These are phyloP conservation scores for Capsicum baccatum DNA, from an alignment of 257 asterid genomes.

Conservation along the genomic window DNA sequence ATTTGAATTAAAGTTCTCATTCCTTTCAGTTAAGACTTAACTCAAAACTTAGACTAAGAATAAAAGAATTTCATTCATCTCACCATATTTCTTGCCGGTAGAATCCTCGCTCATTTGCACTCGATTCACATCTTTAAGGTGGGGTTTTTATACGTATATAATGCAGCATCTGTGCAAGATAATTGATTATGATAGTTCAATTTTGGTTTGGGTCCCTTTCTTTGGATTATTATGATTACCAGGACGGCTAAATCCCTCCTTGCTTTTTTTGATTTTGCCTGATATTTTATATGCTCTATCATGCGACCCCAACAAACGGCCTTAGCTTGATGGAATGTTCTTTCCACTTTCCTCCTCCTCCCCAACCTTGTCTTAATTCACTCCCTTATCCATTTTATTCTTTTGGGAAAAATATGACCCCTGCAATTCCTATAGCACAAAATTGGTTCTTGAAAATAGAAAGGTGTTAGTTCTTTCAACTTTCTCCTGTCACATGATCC, in stretches of 20 bases:
- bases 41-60: neutral
- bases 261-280: neutral
- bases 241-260: slow-evolving; percentile 16
- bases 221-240: slow-evolving; percentile 36
- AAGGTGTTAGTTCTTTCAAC: neutral
- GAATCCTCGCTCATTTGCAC: neutral
- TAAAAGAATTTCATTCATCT: neutral
- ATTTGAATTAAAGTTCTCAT: neutral
- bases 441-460: neutral
- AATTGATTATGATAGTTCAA: slow-evolving; percentile 48
- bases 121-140: neutral
- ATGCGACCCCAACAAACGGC: slow-evolving; percentile 38
- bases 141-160: slow-evolving; percentile 39
- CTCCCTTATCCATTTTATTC: slow-evolving; percentile 31
- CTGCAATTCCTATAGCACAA: neutral
- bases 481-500: neutral
- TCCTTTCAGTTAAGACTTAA: no score
- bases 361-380: slow-evolving; percentile 23
- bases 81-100: neutral
- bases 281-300: slow-evolving; percentile 16
- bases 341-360: slow-evolving; percentile 6
- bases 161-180: slow-evolving; percentile 34
- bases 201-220: slow-evolving; percentile 28
- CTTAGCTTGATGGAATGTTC: slow-evolving; percentile 39
- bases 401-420: neutral